A percentile compares a stretch with the other conserved stretches of the same genome.
Evolutionary conservation across 176 grass and related monocot species (phyloP).

Genomic region (Saccharum spontaneum): DNA sequence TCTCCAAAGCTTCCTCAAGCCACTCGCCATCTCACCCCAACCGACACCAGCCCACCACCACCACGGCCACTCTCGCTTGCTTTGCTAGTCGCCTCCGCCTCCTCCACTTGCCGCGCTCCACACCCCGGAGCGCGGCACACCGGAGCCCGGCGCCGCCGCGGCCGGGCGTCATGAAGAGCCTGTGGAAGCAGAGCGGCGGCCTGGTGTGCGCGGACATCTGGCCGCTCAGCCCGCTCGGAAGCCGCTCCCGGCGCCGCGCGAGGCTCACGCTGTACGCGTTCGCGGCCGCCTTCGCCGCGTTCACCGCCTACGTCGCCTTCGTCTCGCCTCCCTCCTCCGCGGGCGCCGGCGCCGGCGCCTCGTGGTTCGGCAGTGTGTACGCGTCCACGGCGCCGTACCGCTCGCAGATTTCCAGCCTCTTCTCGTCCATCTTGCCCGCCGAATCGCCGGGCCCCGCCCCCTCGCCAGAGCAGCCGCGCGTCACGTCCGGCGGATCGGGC

Average conservation of each 20-base stretch:
- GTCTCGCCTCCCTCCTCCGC: constrained; percentile 27
- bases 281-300: constrained; percentile 61
- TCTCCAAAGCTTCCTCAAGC: constrained; percentile 7
- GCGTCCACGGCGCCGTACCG: constrained; percentile 67
- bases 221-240: constrained; percentile 19
- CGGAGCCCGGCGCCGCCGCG: not conserved
- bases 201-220: constrained; percentile 35
- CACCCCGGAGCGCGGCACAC: not conserved
- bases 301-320: constrained; percentile 65
- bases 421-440: constrained; percentile 64
- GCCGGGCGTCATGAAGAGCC: constrained; percentile 35
- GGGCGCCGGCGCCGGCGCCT: not conserved
- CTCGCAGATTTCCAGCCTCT: constrained; percentile 69
- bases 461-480: not conserved
- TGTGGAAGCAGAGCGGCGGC: constrained; percentile 54
- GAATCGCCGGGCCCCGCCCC: constrained; percentile 37
- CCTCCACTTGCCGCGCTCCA: not conserved
- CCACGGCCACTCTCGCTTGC: constrained; percentile 15
- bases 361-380: constrained; percentile 72
- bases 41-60: not conserved
- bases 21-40: constrained; percentile 16
- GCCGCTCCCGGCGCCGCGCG: constrained; percentile 17
- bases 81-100: constrained; percentile 5
- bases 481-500: constrained; percentile 20
- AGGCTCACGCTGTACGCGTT: constrained; percentile 66